Evolutionary conservation across 2,329 filamentous ascomycete genomes (phyloP), one percentile per base, ranked within the genome.

Genomic region (Fonsecaea pugnacius): DNA sequence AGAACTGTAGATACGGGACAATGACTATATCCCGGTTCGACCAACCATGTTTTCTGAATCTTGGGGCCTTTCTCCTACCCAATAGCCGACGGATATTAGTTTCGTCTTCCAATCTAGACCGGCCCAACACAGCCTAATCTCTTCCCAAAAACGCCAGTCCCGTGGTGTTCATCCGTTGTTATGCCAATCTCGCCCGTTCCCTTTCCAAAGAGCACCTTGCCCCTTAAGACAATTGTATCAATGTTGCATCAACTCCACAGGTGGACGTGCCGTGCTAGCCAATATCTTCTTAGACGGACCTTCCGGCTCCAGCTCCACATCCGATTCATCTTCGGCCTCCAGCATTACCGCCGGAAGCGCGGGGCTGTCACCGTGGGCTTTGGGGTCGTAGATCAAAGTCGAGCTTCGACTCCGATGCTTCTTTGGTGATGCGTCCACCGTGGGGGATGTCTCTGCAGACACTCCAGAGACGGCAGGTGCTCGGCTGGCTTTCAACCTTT

Each of bases 271-370:
- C n/a, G 84, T 86, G 74, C 84, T 83, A 14, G 78, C 74, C 58
- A 82, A 76, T 64, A 79, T 78, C 73, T 78, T 80, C 69, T 73
- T 76, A 8, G 77, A 73, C 10, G 74, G 71, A 9, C 12, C 32
- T 10, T 40, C 57, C 58, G 73, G 75, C 55, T 83, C 82, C 63
- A 80, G 76, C 57, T 84, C 83, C 40, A 78, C 80, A 63, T 81
- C 70, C n/a, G 77, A 72, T 35, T 71, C 75, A n/a, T 77, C 79
- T 2, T 80, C 78, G 74, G 89, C 86, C 73, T 87, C 85, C 1
- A 89, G 85, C 71, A 85, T 84, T 40, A 89, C 87, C 1, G 85
- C 85, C 1, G 87, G 87, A 43, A 89, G 74, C 67, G 82, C 78
- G 0, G 85, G 85, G 62, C 81, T 85, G 63, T 84, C 78, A 2